Evolutionary conservation across 345 rosid species (phyloP).

Genomic region (Brassica carinata): DNA sequence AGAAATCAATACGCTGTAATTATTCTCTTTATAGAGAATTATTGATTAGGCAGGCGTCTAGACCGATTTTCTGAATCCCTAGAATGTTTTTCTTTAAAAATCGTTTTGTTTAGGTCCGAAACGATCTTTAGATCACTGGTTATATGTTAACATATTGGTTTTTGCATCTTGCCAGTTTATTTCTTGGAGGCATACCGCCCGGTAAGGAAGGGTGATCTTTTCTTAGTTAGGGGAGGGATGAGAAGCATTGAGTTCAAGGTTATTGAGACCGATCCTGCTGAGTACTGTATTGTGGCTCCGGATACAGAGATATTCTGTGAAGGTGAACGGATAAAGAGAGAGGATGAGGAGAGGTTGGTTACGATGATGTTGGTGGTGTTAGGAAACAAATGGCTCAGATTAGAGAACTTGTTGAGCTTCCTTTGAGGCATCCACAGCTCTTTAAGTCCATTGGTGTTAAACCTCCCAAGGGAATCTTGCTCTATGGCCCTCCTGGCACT

Average conservation of each 20-base stretch:
- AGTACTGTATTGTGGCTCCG: slow-evolving; percentile 73
- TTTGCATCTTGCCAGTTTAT: slow-evolving; percentile 46
- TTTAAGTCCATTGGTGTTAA: slow-evolving; percentile 74
- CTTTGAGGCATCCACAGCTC: slow-evolving; percentile 72
- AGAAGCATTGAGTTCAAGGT: slow-evolving; percentile 67
- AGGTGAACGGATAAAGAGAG: slow-evolving; percentile 70
- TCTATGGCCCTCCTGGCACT: slow-evolving; percentile 63
- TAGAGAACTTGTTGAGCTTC: slow-evolving; percentile 72
- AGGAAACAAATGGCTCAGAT: slow-evolving; percentile 78
- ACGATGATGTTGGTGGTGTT: slow-evolving; percentile 84
- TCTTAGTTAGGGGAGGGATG: slow-evolving; percentile 75
- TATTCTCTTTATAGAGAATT: neutral
- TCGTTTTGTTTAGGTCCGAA: too few relatives aligned
- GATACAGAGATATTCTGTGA: slow-evolving; percentile 75
- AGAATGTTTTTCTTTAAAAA: too few relatives aligned
- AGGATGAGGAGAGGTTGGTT: slow-evolving; percentile 74
- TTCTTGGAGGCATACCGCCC: slow-evolving; percentile 72
- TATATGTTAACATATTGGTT: neutral
- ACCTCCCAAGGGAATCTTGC: slow-evolving; percentile 72
- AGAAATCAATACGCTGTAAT: neutral
- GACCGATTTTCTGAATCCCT: too few relatives aligned
- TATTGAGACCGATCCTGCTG: slow-evolving; percentile 52
- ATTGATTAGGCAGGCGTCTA: neutral
- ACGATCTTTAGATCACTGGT: neutral
- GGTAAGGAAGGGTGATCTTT: slow-evolving; percentile 67